Percentiles rank a stretch among this genome's conserved stretches.
phyloP scores from a whole-genome alignment of 2,329 filamentous ascomycete species.

The Tolypocladium ovalisporum region DNA sequence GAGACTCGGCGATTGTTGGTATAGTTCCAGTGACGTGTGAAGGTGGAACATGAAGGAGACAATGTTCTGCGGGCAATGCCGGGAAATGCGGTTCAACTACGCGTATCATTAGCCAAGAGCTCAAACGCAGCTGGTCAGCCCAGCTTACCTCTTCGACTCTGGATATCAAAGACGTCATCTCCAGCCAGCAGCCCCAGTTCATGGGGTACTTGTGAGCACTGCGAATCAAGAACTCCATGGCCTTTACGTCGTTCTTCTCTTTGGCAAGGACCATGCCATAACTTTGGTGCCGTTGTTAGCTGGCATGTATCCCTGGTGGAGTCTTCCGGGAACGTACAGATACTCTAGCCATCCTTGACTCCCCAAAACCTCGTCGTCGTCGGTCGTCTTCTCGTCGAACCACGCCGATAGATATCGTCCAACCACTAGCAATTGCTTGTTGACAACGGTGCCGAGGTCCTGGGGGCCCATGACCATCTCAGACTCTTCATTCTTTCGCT shows the following conservation, averaged over 20 bases:
- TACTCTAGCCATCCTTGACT: slow-evolving; percentile 94
- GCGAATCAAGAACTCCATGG: slow-evolving; percentile 75
- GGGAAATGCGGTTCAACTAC: slow-evolving; percentile 60
- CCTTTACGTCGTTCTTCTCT: slow-evolving; percentile 78
- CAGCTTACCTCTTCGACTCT: slow-evolving; percentile 67
- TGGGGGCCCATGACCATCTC: slow-evolving; percentile 95
- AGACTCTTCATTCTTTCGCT: slow-evolving; percentile 89
- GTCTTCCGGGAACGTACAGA: slow-evolving; percentile 31
- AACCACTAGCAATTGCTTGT: slow-evolving; percentile 72
- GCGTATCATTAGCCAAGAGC: background rate
- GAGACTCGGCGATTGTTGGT: slow-evolving; percentile 68
- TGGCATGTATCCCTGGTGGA: background rate
- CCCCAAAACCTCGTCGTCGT: slow-evolving; percentile 46
- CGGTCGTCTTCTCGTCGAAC: slow-evolving; percentile 55
- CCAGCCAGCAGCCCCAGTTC: slow-evolving; percentile 97
- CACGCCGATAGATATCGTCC: slow-evolving; percentile 69
- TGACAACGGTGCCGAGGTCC: slow-evolving; percentile 73
- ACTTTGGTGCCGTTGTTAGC: slow-evolving; percentile 18
- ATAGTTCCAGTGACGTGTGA: slow-evolving; percentile 82
- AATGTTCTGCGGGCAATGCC: slow-evolving; percentile 75
- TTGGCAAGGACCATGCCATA: slow-evolving; percentile 87
- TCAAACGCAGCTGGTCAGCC: background rate
- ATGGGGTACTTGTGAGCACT: slow-evolving; percentile 86
- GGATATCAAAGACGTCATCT: slow-evolving; percentile 71
- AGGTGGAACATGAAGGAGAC: slow-evolving; percentile 92